phyloP scores from a whole-genome alignment of 169 alveolate species.

The Cryptosporidium muris region DNA sequence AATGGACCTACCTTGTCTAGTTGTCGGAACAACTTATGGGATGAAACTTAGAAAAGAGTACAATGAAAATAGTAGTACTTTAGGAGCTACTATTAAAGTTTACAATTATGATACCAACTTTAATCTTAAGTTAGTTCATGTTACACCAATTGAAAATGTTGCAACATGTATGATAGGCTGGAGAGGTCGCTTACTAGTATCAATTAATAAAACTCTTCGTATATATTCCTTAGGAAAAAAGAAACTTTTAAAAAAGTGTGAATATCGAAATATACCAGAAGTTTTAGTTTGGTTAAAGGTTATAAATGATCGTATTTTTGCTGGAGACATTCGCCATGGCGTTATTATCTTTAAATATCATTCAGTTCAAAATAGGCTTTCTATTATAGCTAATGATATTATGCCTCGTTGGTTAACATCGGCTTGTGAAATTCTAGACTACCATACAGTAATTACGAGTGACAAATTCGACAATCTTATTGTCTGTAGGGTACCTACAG shows the following conservation, averaged over 20 bases:
- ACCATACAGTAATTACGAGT: constrained; percentile 91
- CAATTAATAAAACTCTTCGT: constrained; percentile 78
- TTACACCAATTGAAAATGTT: constrained; percentile 70
- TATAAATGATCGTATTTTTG: constrained; percentile 90
- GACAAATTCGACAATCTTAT: constrained; percentile 94
- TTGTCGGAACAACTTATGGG: constrained; percentile 93
- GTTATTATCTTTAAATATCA: constrained; percentile 89
- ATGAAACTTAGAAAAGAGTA: constrained; percentile 73
- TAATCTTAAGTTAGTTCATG: constrained; percentile 67
- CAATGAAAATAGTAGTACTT: constrained; percentile 14
- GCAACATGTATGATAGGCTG: constrained; percentile 52
- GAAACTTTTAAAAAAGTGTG: constrained; percentile 94
- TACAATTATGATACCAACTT: constrained; percentile 76
- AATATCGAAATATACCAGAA: constrained; percentile 87
- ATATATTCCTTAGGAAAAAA: constrained; percentile 96
- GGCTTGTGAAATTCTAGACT: constrained; percentile 91
- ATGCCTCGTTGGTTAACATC: constrained; percentile 95
- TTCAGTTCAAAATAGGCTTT: constrained; percentile 79
- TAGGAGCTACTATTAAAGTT: constrained; percentile 78
- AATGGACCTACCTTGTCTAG: constrained; percentile 84
- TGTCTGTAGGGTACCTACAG: constrained; percentile 85
- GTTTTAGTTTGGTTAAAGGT: constrained; percentile 84
- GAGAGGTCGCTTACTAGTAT: constrained; percentile 57
- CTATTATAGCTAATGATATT: constrained; percentile 89
- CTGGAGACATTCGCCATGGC: constrained; percentile 92